phyloP scores from a whole-genome alignment of 371 early-diverging fungal genomes.

The Lichtheimia ramosa region DNA sequence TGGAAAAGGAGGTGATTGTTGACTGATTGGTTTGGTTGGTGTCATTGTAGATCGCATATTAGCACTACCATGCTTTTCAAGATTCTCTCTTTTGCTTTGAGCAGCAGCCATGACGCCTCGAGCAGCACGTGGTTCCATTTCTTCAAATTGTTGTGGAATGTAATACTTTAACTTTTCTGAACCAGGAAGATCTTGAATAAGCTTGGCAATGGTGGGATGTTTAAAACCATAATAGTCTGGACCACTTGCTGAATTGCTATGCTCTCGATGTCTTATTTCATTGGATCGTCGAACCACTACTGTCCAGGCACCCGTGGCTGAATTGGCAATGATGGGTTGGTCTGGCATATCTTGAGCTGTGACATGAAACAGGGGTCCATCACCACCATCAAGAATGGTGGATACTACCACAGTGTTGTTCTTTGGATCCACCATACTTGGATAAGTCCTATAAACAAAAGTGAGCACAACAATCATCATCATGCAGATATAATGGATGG shows the following conservation, averaged over 20 bases:
- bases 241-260: constrained; percentile 82
- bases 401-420: constrained; percentile 67
- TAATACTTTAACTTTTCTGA: constrained; percentile 71
- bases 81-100: constrained; percentile 43
- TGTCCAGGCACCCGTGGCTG: constrained; percentile 93
- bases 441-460: constrained; percentile 51
- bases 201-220: constrained; percentile 82
- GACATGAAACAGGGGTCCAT: constrained; percentile 72
- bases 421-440: constrained; percentile 72
- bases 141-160: constrained; percentile 66
- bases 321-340: constrained; percentile 68
- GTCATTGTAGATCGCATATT: constrained; percentile 19
- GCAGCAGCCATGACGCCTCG: constrained; percentile 50
- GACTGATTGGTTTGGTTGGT: background rate
- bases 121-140: constrained; percentile 48
- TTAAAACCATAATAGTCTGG: constrained; percentile 92
- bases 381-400: constrained; percentile 78
- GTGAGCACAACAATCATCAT: background rate
- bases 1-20: background rate
- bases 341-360: constrained; percentile 71
- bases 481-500: background rate
- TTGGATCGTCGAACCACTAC: constrained; percentile 79
- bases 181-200: constrained; percentile 86
- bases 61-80: constrained; percentile 43
- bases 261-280: constrained; percentile 72